phyloP scores from a whole-genome alignment of 2,329 filamentous ascomycete genomes.

The Aspergillus aculeatus region DNA sequence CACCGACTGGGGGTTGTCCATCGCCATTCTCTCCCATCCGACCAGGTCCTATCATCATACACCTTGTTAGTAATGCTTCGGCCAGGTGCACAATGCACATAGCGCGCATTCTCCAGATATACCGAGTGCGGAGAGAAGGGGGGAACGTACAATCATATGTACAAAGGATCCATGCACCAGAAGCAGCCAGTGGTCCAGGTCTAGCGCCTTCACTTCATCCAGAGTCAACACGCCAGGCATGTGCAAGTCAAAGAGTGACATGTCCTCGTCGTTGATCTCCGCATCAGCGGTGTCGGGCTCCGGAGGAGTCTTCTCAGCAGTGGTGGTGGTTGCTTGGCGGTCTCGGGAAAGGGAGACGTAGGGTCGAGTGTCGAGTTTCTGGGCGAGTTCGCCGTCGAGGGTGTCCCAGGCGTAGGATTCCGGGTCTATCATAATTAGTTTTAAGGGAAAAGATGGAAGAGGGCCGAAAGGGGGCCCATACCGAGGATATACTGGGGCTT shows the following conservation, averaged over 20 bases:
- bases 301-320: not conserved
- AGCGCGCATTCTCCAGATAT: no score
- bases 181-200: conserved; percentile 46
- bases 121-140: no score
- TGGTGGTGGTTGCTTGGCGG: conserved; percentile 18
- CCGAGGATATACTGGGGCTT: conserved; percentile 50
- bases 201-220: conserved; percentile 42
- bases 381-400: conserved; percentile 42
- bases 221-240: conserved; percentile 49
- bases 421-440: conserved; percentile 37
- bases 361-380: conserved; percentile 42
- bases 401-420: conserved; percentile 47
- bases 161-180: conserved; percentile 43
- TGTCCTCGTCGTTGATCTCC: conserved; percentile 39
- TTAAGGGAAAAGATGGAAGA: not conserved
- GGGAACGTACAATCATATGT: conserved; percentile 39
- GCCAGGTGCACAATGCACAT: no score
- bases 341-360: conserved; percentile 49
- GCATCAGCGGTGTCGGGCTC: conserved; percentile 12
- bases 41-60: conserved; percentile 40
- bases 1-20: conserved; percentile 44
- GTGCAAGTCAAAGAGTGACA: conserved; percentile 46
- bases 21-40: conserved; percentile 46
- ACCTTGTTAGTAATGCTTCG: no score
- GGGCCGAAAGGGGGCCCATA: conserved; percentile 23